phyloP scores from a whole-genome alignment of 345 rosid species.

The Linum usitatissimum region DNA sequence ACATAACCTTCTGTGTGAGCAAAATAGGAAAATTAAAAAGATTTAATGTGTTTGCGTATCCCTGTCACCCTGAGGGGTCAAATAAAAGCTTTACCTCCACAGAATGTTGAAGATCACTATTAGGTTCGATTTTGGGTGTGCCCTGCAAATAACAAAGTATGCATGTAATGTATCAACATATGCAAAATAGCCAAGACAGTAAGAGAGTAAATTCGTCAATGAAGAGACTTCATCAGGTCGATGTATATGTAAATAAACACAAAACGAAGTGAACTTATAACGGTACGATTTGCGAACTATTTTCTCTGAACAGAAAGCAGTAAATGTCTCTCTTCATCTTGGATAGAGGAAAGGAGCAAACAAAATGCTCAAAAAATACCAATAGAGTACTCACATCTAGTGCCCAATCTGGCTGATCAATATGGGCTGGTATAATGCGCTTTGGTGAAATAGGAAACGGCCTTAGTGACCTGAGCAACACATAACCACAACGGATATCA shows the following conservation, averaged over 20 bases:
- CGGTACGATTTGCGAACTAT: not conserved
- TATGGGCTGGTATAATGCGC: conserved; percentile 51
- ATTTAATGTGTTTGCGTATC: not conserved
- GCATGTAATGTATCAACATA: not conserved
- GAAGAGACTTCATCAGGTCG: not conserved
- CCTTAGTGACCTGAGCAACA: conserved; percentile 47
- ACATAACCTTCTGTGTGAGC: conserved; percentile 2
- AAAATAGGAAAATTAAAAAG: not conserved
- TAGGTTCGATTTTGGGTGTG: conserved; percentile 71
- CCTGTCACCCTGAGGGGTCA: not conserved
- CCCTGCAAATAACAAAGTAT: conserved; percentile 39
- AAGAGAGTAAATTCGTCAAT: not conserved
- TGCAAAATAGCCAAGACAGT: not conserved
- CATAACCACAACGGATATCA: conserved; percentile 7
- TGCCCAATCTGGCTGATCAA: conserved; percentile 88
- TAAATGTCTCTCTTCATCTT: not conserved
- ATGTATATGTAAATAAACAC: not conserved
- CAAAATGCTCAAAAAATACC: not conserved
- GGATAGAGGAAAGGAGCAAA: too few relatives aligned
- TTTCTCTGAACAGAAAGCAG: not conserved
- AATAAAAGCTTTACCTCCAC: conserved; percentile 53
- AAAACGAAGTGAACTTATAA: too few relatives aligned
- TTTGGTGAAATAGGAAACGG: conserved; percentile 69
- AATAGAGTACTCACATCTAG: conserved; percentile 48
- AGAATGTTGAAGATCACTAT: conserved; percentile 69